These are phyloP conservation scores for Domatiomyces globalis DNA, from an alignment of 2,329 filamentous ascomycete genomes.

Conservation along the genomic window DNA sequence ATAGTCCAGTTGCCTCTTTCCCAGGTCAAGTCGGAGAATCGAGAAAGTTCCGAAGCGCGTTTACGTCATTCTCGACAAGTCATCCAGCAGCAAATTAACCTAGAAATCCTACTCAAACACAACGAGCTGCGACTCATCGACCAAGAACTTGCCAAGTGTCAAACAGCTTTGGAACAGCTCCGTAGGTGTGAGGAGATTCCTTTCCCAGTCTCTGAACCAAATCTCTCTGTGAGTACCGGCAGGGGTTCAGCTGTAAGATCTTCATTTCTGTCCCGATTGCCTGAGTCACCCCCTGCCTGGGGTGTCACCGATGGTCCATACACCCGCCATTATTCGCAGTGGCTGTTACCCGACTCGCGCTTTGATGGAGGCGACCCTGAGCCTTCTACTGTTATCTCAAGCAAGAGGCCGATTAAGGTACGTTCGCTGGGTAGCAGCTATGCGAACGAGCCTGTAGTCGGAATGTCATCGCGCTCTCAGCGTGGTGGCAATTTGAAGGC, in stretches of 20 bases:
- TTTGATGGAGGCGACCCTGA: conserved; percentile 56
- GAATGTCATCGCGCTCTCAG: conserved; percentile 50
- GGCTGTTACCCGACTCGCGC: conserved; percentile 75
- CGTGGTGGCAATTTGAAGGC: conserved; percentile 50
- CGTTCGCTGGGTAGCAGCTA: conserved; percentile 35
- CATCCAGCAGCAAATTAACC: conserved; percentile 74
- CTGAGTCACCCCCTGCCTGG: conserved; percentile 72
- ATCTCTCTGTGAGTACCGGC: conserved; percentile 58
- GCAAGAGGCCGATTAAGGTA: conserved; percentile 46
- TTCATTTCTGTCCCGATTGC: conserved; percentile 22
- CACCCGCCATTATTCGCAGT: conserved; percentile 84
- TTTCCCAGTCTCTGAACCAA: conserved; percentile 55
- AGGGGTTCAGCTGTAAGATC: conserved; percentile 46
- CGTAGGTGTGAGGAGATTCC: conserved; percentile 85
- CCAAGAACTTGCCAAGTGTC: conserved; percentile 90
- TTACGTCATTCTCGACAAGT: conserved; percentile 39
- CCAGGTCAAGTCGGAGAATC: not conserved
- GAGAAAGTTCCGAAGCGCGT: not conserved
- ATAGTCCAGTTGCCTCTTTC: not conserved
- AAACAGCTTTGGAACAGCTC: conserved; percentile 82
- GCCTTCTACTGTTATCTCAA: conserved; percentile 5
- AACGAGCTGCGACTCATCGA: conserved; percentile 87
- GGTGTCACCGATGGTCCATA: conserved; percentile 88
- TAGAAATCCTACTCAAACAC: conserved; percentile 88
- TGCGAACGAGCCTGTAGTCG: conserved; percentile 1